These are phyloP conservation scores for Aspergillus kassunensis DNA, from an alignment of 495 filamentous ascomycete genomes.

Conservation along the genomic window DNA sequence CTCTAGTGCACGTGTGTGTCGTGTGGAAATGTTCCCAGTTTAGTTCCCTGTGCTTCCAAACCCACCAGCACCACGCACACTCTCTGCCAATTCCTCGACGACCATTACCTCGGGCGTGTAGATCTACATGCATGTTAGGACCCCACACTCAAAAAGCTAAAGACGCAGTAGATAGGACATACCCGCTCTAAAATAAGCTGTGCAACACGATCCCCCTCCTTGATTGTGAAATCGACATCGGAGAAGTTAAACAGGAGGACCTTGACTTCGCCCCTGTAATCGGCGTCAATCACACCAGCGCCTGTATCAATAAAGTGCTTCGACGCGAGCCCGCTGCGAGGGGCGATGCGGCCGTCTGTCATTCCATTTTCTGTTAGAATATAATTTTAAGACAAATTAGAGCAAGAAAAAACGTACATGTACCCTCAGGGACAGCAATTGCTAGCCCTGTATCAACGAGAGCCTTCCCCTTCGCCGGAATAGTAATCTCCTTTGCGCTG, in stretches of 20 bases:
- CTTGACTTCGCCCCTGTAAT: slow-evolving; percentile 92
- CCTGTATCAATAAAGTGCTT: slow-evolving; percentile 95
- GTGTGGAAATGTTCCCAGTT: no score
- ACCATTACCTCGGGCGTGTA: slow-evolving; percentile 85
- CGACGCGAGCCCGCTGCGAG: slow-evolving; percentile 82
- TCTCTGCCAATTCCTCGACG: slow-evolving; percentile 85
- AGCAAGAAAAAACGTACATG: slow-evolving; percentile 55
- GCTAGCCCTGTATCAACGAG: slow-evolving; percentile 86
- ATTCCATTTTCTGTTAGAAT: background rate
- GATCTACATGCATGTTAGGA: slow-evolving; percentile 50
- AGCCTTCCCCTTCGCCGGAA: slow-evolving; percentile 78
- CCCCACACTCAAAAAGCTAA: background rate
- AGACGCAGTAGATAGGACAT: slow-evolving; percentile 1
- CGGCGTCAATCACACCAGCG: slow-evolving; percentile 94
- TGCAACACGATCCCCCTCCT: slow-evolving; percentile 83
- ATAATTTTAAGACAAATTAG: background rate
- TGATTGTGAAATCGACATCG: slow-evolving; percentile 76
- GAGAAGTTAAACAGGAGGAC: slow-evolving; percentile 90
- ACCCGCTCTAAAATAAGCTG: slow-evolving; percentile 88
- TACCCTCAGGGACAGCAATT: slow-evolving; percentile 82
- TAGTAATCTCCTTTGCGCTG: slow-evolving; percentile 63
- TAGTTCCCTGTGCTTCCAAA: slow-evolving; percentile 82
- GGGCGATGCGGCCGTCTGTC: slow-evolving; percentile 84
- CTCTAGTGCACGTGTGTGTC: no score
- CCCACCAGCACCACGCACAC: slow-evolving; percentile 81